Evolutionary conservation across 164 flowering plant genomes (phyloP).

Genomic region (Vitis amurensis): DNA sequence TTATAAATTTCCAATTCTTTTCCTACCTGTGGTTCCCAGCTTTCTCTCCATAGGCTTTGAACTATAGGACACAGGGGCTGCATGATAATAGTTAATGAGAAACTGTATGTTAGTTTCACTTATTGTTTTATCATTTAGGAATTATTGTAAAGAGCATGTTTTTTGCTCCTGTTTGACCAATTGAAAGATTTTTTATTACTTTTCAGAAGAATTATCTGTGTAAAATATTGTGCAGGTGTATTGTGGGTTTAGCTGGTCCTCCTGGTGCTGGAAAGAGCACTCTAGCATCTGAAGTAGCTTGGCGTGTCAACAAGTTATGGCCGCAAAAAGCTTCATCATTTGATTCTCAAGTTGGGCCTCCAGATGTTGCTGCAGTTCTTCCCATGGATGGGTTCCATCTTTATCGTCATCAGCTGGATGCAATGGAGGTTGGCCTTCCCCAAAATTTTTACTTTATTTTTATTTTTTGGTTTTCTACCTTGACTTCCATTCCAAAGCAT

Average conservation of each 20-base stretch:
- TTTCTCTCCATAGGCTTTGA: not conserved
- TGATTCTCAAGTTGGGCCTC: conserved; percentile 55
- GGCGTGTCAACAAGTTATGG: conserved; percentile 70
- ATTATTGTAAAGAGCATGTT: not conserved
- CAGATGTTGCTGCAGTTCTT: conserved; percentile 71
- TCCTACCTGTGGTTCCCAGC: not conserved
- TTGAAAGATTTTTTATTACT: not conserved
- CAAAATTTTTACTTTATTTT: not conserved
- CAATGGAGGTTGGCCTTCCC: conserved; percentile 71
- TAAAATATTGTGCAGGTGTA: conserved; percentile 41
- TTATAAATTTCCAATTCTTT: not conserved
- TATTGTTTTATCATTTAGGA: not conserved
- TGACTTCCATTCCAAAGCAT: not conserved
- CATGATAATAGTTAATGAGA: not conserved
- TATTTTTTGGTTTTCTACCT: not conserved
- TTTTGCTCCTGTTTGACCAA: too few relatives aligned
- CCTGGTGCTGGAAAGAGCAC: conserved; percentile 98
- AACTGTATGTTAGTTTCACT: not conserved
- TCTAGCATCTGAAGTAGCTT: conserved; percentile 71
- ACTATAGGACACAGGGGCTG: not conserved
- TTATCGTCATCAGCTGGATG: conserved; percentile 82
- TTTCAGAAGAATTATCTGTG: not conserved
- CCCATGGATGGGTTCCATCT: conserved; percentile 99
- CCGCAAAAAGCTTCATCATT: conserved; percentile 53
- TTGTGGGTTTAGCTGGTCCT: conserved; percentile 91